Evolutionary conservation across 2,329 filamentous ascomycete genomes (phyloP).

Genomic region (Colletotrichum viniferum): DNA sequence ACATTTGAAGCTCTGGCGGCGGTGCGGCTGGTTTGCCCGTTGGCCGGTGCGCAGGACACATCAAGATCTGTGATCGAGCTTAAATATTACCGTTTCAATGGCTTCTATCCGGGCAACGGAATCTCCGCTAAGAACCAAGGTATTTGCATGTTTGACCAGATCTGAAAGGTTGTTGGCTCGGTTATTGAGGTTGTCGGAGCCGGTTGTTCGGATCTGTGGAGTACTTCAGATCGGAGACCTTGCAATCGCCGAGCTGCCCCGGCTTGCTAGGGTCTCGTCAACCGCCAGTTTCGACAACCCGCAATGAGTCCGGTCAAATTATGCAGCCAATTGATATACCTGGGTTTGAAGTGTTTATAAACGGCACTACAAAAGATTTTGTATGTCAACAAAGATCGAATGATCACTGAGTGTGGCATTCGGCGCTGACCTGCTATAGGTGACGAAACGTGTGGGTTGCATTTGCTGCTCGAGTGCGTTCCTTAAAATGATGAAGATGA

Average conservation of each 20-base stretch:
- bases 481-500: not conserved
- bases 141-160: not conserved
- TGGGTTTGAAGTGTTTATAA: not conserved
- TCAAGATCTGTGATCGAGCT: not conserved
- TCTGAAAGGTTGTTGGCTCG: not conserved
- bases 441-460: not conserved
- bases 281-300: not conserved
- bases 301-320: not conserved
- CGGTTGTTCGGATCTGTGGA: constrained; percentile 3
- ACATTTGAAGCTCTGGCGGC: not conserved
- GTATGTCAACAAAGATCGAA: not conserved
- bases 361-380: not conserved
- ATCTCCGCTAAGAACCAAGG: not conserved
- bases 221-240: not conserved
- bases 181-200: not conserved
- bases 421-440: not conserved
- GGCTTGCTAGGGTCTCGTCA: not conserved
- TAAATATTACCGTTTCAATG: not conserved
- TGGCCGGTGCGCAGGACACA: not conserved
- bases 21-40: not conserved
- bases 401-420: not conserved
- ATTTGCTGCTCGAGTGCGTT: not conserved
- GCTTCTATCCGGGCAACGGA: not conserved
- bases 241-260: constrained; percentile 4
- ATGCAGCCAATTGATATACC: not conserved